Conservation (phyloP, 164 flowering plant species). For the Paratinospora sagittata region DNA sequence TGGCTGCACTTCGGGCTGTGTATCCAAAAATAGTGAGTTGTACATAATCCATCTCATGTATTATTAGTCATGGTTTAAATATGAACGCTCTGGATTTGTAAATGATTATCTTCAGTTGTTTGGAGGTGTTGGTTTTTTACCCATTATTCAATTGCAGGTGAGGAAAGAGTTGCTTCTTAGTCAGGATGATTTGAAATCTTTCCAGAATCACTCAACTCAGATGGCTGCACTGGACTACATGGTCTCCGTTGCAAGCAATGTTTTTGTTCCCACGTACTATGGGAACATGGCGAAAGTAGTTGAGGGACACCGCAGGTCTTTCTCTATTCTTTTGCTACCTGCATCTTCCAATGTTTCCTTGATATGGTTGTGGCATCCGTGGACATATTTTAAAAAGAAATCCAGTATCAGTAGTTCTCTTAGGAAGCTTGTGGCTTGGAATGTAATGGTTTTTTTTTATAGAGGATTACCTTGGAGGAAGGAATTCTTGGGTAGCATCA, state of each 20-base stretch:
- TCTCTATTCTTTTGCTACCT: neutral
- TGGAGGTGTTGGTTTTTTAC: neutral
- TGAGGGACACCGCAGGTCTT: constrained; percentile 96
- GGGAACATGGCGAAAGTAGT: constrained; percentile 99
- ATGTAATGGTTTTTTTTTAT: neutral
- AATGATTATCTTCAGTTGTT: neutral
- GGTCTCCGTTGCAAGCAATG: constrained; percentile 86
- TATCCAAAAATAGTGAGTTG: constrained; percentile 78
- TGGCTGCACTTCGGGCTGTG: constrained; percentile 49
- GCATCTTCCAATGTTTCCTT: neutral
- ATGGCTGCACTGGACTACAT: constrained; percentile 97
- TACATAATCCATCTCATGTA: neutral
- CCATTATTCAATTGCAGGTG: constrained; percentile 37
- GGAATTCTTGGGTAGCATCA: neutral
- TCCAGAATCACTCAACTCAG: constrained; percentile 91
- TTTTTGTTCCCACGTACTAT: constrained; percentile 91
- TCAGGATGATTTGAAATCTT: constrained; percentile 60
- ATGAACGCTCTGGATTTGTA: neutral
- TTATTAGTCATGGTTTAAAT: neutral
- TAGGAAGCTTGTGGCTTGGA: neutral
- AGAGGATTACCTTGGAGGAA: neutral
- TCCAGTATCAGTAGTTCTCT: neutral
- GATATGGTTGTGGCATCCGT: too few species aligned
- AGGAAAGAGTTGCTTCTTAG: constrained; percentile 80
- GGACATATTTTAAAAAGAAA: neutral